A percentile compares a stretch with the other conserved stretches of the same genome.
These are phyloP conservation scores for Lactarius indigo DNA, from an alignment of 768 basidiomycete species.

Conservation along the genomic window DNA sequence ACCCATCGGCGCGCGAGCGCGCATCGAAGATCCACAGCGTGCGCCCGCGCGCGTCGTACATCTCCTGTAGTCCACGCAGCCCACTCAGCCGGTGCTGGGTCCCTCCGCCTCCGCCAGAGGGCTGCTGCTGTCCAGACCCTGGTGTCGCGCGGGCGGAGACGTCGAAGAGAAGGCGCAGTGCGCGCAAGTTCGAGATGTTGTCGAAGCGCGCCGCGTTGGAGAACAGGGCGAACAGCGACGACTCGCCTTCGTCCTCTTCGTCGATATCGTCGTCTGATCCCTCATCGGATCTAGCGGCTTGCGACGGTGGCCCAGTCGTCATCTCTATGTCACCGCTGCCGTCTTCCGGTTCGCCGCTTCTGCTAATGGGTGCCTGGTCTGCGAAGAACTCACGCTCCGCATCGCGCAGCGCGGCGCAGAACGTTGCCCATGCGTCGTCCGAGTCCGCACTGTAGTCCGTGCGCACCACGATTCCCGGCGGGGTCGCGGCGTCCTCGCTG, in stretches of 20 bases:
- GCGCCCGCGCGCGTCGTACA: conserved; percentile 52
- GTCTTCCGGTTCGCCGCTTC: conserved; percentile 19
- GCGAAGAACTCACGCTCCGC: conserved; percentile 57
- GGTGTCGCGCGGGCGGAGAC: conserved; percentile 51
- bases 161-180: conserved; percentile 68
- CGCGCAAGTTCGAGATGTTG: conserved; percentile 59
- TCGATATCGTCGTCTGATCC: neutral
- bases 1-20: conserved; percentile 61
- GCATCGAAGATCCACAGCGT: conserved; percentile 74
- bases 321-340: conserved; percentile 18
- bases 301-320: neutral
- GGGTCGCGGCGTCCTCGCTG: conserved; percentile 43
- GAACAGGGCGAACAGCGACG: conserved; percentile 49
- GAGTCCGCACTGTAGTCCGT: conserved; percentile 58
- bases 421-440: conserved; percentile 60
- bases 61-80: conserved; percentile 64
- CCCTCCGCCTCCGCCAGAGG: conserved; percentile 28
- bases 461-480: conserved; percentile 63
- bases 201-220: conserved; percentile 43
- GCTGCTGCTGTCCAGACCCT: conserved; percentile 36
- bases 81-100: conserved; percentile 60
- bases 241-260: conserved; percentile 27
- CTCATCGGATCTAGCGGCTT: too few species aligned
- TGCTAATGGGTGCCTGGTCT: conserved; percentile 6
- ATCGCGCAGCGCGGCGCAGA: conserved; percentile 46